A percentile compares a stretch with the other conserved stretches of the same genome.
Conservation (phyloP, 1,139 yeast species). For the Pichia sp. region DNA sequence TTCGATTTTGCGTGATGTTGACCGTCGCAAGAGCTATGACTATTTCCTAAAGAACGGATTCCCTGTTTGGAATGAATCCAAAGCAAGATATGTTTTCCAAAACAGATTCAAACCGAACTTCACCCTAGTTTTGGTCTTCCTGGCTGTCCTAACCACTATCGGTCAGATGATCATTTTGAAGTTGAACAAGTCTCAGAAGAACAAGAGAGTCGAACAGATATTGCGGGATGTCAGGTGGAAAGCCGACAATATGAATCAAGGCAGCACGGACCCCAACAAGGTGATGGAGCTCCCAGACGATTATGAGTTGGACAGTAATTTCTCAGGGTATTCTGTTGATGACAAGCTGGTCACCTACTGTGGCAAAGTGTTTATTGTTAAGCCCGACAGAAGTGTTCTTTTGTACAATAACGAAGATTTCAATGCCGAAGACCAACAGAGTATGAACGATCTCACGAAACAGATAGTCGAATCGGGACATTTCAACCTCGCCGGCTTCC, state of each 20-base stretch:
- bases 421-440: constrained; percentile 10
- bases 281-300: constrained; percentile 19
- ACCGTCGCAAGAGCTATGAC: constrained; percentile 72
- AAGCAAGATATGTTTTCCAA: constrained; percentile 14
- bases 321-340: constrained; percentile 13
- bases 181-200: constrained; percentile 15
- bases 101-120: constrained; percentile 18
- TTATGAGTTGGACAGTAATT: constrained; percentile 1
- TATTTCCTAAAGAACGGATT: constrained; percentile 81
- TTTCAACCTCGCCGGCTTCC: constrained; percentile 17
- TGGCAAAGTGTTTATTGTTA: constrained; percentile 21
- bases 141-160: constrained; percentile 12
- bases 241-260: constrained; percentile 16
- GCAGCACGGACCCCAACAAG: constrained; percentile 7
- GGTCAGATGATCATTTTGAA: constrained; percentile 17
- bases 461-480: constrained; percentile 17
- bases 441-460: constrained; percentile 14
- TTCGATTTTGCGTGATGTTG: constrained; percentile 56
- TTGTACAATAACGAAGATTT: constrained; percentile 14
- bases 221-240: constrained; percentile 22
- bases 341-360: constrained; percentile 21
- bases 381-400: constrained; percentile 18
- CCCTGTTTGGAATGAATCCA: constrained; percentile 49
- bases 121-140: constrained; percentile 6
- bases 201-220: constrained; percentile 18